phyloP scores from a whole-genome alignment of 2,329 filamentous ascomycete genomes.

The Xylariaceae sp. region DNA sequence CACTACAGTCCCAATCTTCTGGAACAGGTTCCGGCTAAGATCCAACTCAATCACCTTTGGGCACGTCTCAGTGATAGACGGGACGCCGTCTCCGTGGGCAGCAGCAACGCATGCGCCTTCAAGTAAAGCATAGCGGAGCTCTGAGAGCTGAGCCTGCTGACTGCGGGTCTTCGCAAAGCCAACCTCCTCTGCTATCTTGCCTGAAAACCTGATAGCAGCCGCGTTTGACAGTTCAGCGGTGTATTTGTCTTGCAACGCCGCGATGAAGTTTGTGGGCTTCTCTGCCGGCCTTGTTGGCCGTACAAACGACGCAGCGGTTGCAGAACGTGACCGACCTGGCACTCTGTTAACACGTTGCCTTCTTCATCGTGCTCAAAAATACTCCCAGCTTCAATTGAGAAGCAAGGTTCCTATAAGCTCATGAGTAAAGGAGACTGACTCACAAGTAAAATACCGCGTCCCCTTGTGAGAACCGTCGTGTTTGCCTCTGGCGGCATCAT shows the following conservation, averaged over 20 bases:
- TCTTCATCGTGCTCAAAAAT: not conserved
- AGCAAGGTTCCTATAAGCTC: not conserved
- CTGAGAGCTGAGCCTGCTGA: slow-evolving; percentile 70
- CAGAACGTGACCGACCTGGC: slow-evolving; percentile 54
- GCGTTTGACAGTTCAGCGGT: slow-evolving; percentile 50
- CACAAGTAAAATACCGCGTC: slow-evolving; percentile 78
- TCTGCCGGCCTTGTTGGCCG: slow-evolving; percentile 70
- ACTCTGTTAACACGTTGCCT: not conserved
- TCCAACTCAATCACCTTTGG: slow-evolving; percentile 73
- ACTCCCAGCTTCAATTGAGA: not conserved
- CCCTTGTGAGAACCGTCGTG: slow-evolving; percentile 81
- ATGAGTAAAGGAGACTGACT: slow-evolving; percentile 18
- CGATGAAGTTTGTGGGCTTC: slow-evolving; percentile 64
- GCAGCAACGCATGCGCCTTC: slow-evolving; percentile 63
- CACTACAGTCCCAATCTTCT: slow-evolving; percentile 58
- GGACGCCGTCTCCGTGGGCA: slow-evolving; percentile 33
- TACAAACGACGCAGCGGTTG: slow-evolving; percentile 80
- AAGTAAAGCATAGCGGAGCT: slow-evolving; percentile 75
- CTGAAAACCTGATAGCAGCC: slow-evolving; percentile 61
- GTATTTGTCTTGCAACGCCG: slow-evolving; percentile 80
- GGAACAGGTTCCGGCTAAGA: slow-evolving; percentile 77
- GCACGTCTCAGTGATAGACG: slow-evolving; percentile 47
- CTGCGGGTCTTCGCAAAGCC: slow-evolving; percentile 89
- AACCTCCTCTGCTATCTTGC: slow-evolving; percentile 84
- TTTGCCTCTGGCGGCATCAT: slow-evolving; percentile 79